Evolutionary conservation across 495 filamentous ascomycete species (phyloP).

Genomic region (Letharia lupina): DNA sequence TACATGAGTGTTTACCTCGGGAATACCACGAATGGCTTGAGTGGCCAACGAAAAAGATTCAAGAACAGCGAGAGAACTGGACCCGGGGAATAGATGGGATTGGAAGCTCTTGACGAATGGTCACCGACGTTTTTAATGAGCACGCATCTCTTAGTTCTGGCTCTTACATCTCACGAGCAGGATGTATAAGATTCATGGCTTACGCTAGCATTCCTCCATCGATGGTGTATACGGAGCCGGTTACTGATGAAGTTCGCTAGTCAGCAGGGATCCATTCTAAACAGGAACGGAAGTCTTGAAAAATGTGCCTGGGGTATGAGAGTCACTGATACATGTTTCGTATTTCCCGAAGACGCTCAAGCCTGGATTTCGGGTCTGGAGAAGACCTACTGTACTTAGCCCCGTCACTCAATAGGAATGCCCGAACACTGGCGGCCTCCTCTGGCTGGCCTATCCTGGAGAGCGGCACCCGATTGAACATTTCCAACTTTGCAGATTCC

Average conservation of each 20-base stretch:
- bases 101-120: background rate
- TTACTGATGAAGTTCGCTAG: background rate
- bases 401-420: background rate
- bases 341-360: background rate
- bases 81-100: background rate
- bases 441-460: background rate
- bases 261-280: background rate
- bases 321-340: background rate
- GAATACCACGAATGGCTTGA: slow-evolving; percentile 28
- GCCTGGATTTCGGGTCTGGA: background rate
- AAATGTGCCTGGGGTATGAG: background rate
- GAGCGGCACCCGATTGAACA: background rate
- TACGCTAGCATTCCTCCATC: background rate
- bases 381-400: background rate
- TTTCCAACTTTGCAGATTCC: background rate
- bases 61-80: background rate
- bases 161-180: background rate
- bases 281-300: background rate
- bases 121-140: background rate
- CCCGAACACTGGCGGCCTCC: background rate
- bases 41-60: slow-evolving; percentile 26
- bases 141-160: background rate
- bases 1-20: slow-evolving; percentile 21
- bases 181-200: background rate
- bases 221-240: background rate